Evolutionary conservation across 2,329 filamentous ascomycete genomes (phyloP).

Genomic region (Exserohilum turcica): DNA sequence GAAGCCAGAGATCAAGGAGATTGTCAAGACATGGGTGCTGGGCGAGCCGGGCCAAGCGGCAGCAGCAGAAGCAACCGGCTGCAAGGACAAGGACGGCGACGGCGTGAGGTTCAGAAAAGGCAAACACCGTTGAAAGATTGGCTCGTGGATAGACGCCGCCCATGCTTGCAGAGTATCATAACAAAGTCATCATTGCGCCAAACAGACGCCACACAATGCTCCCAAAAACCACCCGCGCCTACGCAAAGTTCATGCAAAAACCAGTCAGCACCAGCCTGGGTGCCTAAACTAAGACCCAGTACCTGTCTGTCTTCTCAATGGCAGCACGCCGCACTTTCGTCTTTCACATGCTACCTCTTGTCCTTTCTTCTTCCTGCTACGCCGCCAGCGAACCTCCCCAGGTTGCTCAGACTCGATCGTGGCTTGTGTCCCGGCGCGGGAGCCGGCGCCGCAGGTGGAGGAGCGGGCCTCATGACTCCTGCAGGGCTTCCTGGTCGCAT

Average conservation of each 20-base stretch:
- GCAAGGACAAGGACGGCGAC: constrained; percentile 37
- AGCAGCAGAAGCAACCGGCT: constrained; percentile 15
- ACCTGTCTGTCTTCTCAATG: too few relatives aligned
- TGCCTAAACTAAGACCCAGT: background rate
- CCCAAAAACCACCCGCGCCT: constrained; percentile 9
- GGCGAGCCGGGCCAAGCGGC: constrained; percentile 32
- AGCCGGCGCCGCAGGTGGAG: constrained; percentile 20
- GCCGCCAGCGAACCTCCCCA: constrained; percentile 53
- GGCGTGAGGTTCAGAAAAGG: constrained; percentile 51
- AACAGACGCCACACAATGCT: constrained; percentile 33
- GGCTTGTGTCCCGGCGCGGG: constrained; percentile 40
- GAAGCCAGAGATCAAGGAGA: constrained; percentile 68
- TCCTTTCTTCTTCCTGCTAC: constrained; percentile 45
- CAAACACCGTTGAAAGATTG: constrained; percentile 49
- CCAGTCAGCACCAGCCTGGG: background rate
- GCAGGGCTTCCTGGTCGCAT: constrained; percentile 32
- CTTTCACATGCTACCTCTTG: constrained; percentile 32
- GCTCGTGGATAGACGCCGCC: constrained; percentile 14
- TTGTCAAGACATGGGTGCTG: constrained; percentile 73
- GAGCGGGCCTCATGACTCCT: constrained; percentile 28
- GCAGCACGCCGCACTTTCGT: too few relatives aligned
- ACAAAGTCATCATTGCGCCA: background rate
- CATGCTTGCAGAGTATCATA: constrained; percentile 6
- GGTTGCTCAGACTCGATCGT: constrained; percentile 51
- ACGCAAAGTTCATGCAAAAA: constrained; percentile 4